These are phyloP conservation scores for Pythium brachiatum DNA, from an alignment of 352 stramenopile species.

Conservation along the genomic window DNA sequence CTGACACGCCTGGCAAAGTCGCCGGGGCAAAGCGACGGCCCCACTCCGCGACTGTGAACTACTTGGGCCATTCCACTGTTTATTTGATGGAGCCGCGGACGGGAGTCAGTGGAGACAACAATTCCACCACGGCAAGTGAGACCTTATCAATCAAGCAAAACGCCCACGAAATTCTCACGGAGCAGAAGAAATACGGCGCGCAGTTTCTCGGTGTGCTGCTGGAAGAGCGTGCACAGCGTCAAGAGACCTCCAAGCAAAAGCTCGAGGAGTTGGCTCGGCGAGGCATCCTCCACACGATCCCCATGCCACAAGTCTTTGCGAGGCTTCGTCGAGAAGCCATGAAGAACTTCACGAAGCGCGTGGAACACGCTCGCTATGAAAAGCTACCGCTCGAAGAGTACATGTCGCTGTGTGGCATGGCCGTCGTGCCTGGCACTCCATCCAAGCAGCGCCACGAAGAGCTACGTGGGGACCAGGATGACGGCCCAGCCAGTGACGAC, in stretches of 20 bases:
- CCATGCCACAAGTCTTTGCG: conserved; percentile 53
- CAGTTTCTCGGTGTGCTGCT: conserved; percentile 40
- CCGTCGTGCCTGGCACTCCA: conserved; percentile 19
- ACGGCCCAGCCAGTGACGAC: background rate
- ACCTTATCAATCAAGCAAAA: background rate
- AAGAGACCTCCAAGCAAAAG: conserved; percentile 24
- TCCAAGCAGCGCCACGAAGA: conserved; percentile 4
- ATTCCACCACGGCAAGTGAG: background rate
- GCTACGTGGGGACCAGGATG: background rate
- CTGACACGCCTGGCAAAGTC: conserved; percentile 20
- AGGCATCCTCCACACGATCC: conserved; percentile 36
- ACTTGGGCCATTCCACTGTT: conserved; percentile 50
- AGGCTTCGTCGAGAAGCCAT: conserved; percentile 49
- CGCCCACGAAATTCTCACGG: conserved; percentile 9
- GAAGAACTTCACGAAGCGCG: conserved; percentile 41
- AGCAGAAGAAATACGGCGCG: conserved; percentile 21
- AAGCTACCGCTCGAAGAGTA: conserved; percentile 56
- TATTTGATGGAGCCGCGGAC: conserved; percentile 39
- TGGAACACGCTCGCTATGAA: conserved; percentile 42
- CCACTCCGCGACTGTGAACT: conserved; percentile 53
- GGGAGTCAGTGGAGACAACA: background rate
- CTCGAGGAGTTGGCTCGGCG: conserved; percentile 30
- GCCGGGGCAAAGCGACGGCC: conserved; percentile 47
- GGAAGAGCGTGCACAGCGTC: conserved; percentile 36
- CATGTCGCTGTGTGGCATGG: conserved; percentile 55